Percentiles rank a stretch among this genome's conserved stretches.
phyloP scores from a whole-genome alignment of 129 eudicot species.

The Artemisia tridentata region DNA sequence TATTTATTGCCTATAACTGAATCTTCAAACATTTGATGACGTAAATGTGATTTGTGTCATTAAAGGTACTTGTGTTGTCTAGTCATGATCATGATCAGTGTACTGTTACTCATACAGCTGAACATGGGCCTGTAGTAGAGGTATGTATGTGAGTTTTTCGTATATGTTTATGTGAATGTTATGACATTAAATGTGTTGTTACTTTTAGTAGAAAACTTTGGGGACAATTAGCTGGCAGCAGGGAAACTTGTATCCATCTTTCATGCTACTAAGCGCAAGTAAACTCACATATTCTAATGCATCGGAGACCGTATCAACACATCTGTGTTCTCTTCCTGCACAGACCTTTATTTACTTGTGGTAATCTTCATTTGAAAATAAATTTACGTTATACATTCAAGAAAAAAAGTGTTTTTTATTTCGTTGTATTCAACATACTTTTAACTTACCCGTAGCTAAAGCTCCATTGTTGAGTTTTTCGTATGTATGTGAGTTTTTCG shows the following conservation, averaged over 20 bases:
- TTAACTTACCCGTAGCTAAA: too few relatives aligned
- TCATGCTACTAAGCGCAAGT: constrained; percentile 86
- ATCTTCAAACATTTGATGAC: too few relatives aligned
- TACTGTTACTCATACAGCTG: constrained; percentile 58
- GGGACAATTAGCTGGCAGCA: constrained; percentile 98
- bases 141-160: constrained; percentile 32
- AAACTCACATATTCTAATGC: constrained; percentile 40
- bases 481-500: too few relatives aligned
- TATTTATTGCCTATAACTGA: too few relatives aligned
- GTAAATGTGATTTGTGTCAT: constrained; percentile 7
- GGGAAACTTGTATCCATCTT: constrained; percentile 87
- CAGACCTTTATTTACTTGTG: constrained; percentile 75
- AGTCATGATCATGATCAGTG: constrained; percentile 99
- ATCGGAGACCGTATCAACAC: constrained; percentile 45
- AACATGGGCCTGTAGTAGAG: constrained; percentile 66
- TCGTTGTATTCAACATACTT: too few relatives aligned
- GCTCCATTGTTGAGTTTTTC: too few relatives aligned
- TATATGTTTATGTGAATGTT: background rate
- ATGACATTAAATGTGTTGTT: constrained; percentile 9
- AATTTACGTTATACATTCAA: too few relatives aligned
- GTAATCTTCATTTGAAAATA: constrained; percentile 34
- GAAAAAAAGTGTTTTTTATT: too few relatives aligned
- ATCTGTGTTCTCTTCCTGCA: too few relatives aligned
- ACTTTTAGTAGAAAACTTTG: constrained; percentile 70
- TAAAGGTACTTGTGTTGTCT: constrained; percentile 76